Conservation (phyloP, 768 basidiomycete species). For the Termitomyces sp. region DNA sequence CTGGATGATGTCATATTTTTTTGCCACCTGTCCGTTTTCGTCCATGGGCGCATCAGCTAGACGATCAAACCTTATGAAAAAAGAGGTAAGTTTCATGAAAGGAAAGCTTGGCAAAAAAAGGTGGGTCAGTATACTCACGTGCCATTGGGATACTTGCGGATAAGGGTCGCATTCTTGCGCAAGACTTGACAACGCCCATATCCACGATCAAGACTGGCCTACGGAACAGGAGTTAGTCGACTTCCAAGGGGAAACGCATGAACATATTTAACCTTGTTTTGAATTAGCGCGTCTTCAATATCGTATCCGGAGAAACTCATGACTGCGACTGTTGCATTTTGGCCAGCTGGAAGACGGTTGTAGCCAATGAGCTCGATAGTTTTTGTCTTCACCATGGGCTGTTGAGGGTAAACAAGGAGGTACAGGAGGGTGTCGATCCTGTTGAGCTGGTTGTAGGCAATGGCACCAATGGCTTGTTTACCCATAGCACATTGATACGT, state of each 20-base stretch:
- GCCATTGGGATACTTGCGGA: conserved; percentile 96
- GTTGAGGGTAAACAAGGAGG: conserved; percentile 95
- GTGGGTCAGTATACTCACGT: conserved; percentile 58
- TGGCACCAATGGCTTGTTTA: conserved; percentile 99
- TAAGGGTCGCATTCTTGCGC: conserved; percentile 90
- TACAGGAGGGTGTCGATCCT: conserved; percentile 98
- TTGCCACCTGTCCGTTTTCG: conserved; percentile 74
- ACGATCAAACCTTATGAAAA: conserved; percentile 75
- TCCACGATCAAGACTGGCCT: conserved; percentile 96
- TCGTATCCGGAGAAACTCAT: conserved; percentile 99
- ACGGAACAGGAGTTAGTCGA: conserved; percentile 10
- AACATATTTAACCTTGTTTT: conserved; percentile 69
- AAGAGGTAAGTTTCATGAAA: conserved; percentile 3
- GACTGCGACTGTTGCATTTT: conserved; percentile 97
- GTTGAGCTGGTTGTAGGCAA: conserved; percentile 96
- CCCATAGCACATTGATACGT: conserved; percentile 99
- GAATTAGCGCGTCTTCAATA: conserved; percentile 97
- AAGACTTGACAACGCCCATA: conserved; percentile 98
- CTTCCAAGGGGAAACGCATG: conserved; percentile 1
- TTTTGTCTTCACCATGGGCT: conserved; percentile 99
- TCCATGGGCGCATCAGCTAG: conserved; percentile 89
- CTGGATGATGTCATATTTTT: conserved; percentile 90
- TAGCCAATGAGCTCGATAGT: conserved; percentile 97
- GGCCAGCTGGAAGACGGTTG: conserved; percentile 94
- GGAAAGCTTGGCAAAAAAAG: neutral